A percentile compares a stretch with the other conserved stretches of the same genome.
Conservation (phyloP, 257 asterid genomes). For the Plectranthus barbatus region DNA sequence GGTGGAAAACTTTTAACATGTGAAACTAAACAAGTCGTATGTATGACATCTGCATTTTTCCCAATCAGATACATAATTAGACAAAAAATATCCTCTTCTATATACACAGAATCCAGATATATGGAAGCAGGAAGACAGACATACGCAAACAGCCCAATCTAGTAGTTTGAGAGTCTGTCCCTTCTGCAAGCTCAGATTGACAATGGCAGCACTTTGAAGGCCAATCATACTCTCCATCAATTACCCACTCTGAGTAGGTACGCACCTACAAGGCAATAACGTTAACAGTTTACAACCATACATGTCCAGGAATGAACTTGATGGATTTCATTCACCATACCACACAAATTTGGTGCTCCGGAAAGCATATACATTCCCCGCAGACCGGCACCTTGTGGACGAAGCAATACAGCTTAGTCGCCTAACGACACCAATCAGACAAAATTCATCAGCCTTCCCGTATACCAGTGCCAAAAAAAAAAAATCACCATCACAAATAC, state of each 20-base stretch:
- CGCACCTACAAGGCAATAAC: constrained; percentile 41
- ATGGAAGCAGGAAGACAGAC: constrained; percentile 29
- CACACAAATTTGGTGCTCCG: constrained; percentile 93
- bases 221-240: constrained; percentile 97
- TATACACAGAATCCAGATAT: neutral
- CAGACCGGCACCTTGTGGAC: constrained; percentile 99
- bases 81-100: neutral
- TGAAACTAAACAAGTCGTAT: constrained; percentile 68
- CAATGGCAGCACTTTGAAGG: constrained; percentile 89
- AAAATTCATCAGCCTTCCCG: neutral
- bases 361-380: constrained; percentile 91
- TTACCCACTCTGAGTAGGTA: constrained; percentile 92
- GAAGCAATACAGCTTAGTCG: constrained; percentile 91
- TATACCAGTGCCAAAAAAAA: neutral
- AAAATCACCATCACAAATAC: neutral
- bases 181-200: constrained; percentile 68
- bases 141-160: constrained; percentile 97
- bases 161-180: constrained; percentile 51
- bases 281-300: neutral
- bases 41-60: constrained; percentile 51
- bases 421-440: constrained; percentile 36
- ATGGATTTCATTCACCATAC: constrained; percentile 32
- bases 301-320: neutral
- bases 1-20: constrained; percentile 73
- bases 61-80: neutral